phyloP scores from a whole-genome alignment of 2,329 filamentous ascomycete species.

The Trichoderma sp. region DNA sequence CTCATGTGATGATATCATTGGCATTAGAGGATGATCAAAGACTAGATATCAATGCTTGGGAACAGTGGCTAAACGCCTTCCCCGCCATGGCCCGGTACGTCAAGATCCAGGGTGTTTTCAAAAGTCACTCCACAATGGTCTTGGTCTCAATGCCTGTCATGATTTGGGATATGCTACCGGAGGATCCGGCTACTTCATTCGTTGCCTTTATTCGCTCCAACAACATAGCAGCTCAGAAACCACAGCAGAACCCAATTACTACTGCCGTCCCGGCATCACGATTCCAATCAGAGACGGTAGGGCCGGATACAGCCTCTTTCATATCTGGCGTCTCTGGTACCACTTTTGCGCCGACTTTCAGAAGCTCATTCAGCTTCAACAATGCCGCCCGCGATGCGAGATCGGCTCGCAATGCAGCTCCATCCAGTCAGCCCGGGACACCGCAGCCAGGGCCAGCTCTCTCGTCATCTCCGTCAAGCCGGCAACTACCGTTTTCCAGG shows the following conservation, averaged over 20 bases:
- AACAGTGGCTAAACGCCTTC: conserved; percentile 57
- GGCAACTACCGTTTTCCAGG: conserved; percentile 26
- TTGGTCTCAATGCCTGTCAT: conserved; percentile 60
- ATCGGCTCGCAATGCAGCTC: conserved; percentile 18
- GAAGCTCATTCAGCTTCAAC: not conserved
- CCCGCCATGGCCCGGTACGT: conserved; percentile 61
- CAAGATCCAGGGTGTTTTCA: conserved; percentile 62
- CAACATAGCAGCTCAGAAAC: conserved; percentile 47
- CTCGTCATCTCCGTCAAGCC: conserved; percentile 29
- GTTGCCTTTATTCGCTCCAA: conserved; percentile 61
- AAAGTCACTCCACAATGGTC: conserved; percentile 61
- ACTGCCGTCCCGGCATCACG: conserved; percentile 29
- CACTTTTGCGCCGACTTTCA: conserved; percentile 34
- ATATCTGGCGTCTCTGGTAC: conserved; percentile 38
- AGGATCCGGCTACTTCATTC: conserved; percentile 58
- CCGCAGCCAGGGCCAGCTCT: conserved; percentile 23
- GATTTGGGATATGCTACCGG: conserved; percentile 61
- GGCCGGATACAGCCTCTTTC: conserved; percentile 33
- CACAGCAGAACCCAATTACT: conserved; percentile 27
- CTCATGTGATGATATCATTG: conserved; percentile 62
- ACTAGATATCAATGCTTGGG: conserved; percentile 60
- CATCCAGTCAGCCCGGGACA: conserved; percentile 28
- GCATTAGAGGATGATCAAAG: conserved; percentile 59
- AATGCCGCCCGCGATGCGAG: not conserved
- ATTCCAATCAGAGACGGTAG: conserved; percentile 26